Evolutionary conservation across 306 rosid species (phyloP).

Genomic region (Ammopiptanthus mongolicus): DNA sequence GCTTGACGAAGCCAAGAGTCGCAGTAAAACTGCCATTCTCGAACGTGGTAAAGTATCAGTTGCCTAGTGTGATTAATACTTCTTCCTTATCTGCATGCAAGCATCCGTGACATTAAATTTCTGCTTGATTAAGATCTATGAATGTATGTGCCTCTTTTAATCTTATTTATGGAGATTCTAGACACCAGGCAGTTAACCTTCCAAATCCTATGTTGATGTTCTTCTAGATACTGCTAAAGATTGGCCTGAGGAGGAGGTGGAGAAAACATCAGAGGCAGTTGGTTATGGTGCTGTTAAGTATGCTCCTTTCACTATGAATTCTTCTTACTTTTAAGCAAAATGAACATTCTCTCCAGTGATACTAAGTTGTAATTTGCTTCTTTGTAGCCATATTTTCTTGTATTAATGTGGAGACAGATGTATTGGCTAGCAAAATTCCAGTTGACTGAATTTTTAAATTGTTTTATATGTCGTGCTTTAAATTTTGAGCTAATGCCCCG

Average conservation of each 20-base stretch:
- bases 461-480: neutral
- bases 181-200: slow-evolving; percentile 6
- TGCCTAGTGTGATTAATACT: neutral
- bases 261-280: slow-evolving; percentile 68
- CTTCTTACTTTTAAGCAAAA: neutral
- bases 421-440: neutral
- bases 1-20: slow-evolving; percentile 97
- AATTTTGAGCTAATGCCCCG: neutral
- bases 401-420: neutral
- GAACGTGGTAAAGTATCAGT: slow-evolving; percentile 67
- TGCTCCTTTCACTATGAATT: slow-evolving; percentile 29
- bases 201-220: slow-evolving; percentile 16
- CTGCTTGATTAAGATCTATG: slow-evolving; percentile 7
- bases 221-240: slow-evolving; percentile 52
- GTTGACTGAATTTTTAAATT: neutral
- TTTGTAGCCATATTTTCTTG: slow-evolving; percentile 7
- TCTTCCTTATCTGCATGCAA: slow-evolving; percentile 18
- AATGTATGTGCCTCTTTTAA: neutral
- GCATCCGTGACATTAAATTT: neutral
- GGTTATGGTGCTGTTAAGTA: slow-evolving; percentile 98
- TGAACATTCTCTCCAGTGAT: neutral
- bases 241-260: slow-evolving; percentile 78
- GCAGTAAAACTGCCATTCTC: slow-evolving; percentile 66
- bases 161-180: neutral
- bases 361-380: slow-evolving; percentile 2